Conservation (phyloP, 2,329 filamentous ascomycete species). For the Phyllosticta paracitricarpa region DNA sequence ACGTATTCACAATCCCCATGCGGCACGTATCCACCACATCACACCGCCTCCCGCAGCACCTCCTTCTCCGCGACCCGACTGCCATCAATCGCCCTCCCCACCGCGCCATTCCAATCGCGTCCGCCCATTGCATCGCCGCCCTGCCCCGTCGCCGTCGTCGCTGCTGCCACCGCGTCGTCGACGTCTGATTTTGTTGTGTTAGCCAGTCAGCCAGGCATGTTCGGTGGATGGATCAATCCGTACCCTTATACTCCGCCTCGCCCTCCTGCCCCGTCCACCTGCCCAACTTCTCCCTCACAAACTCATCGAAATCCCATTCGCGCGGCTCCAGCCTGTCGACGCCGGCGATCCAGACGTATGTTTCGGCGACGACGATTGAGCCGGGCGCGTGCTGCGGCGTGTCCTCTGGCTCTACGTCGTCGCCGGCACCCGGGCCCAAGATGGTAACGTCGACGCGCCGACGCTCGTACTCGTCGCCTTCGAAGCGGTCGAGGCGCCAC, state of each 20-base stretch:
- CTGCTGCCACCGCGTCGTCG: constrained; percentile 32
- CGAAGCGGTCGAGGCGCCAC: constrained; percentile 66
- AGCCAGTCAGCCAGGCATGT: too few species aligned
- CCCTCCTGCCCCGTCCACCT: constrained; percentile 42
- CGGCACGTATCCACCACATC: background rate
- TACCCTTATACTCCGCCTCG: background rate
- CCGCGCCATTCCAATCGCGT: constrained; percentile 31
- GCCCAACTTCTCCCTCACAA: constrained; percentile 63
- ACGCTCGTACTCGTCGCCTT: constrained; percentile 64
- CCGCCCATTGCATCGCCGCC: constrained; percentile 35
- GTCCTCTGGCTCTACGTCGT: constrained; percentile 13
- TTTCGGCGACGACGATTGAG: constrained; percentile 34
- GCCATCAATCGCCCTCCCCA: constrained; percentile 27
- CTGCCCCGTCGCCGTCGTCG: constrained; percentile 12
- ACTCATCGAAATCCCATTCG: constrained; percentile 86
- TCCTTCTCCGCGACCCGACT: background rate
- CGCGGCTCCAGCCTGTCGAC: constrained; percentile 49
- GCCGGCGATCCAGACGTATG: constrained; percentile 43
- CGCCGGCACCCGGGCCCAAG: constrained; percentile 15
- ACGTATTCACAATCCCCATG: too few species aligned
- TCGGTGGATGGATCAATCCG: background rate
- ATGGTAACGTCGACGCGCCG: constrained; percentile 37
- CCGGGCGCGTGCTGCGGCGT: constrained; percentile 21
- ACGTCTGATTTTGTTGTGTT: constrained; percentile 31
- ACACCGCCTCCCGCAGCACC: background rate